A percentile compares a stretch with the other conserved stretches of the same genome.
phyloP scores from a whole-genome alignment of 495 filamentous ascomycete species.

The Gamarada debralockiae region DNA sequence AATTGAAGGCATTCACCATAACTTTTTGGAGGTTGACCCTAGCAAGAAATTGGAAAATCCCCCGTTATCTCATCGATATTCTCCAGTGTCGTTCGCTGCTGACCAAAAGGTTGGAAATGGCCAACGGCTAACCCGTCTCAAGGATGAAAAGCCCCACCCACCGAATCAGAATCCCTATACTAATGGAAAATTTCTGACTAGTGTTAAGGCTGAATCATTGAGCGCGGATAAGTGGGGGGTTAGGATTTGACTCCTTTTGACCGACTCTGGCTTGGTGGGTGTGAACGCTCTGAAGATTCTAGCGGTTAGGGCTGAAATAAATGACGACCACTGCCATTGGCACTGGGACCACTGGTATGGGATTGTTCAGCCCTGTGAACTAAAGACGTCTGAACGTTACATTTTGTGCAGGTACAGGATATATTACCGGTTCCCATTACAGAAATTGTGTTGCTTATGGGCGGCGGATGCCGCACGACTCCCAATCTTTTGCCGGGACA shows the following conservation, averaged over 20 bases:
- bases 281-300: neutral
- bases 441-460: neutral
- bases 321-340: neutral
- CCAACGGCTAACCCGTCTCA: neutral
- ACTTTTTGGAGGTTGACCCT: neutral
- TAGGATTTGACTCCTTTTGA: neutral
- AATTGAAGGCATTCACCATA: neutral
- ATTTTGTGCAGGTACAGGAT: neutral
- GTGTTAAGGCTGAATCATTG: neutral
- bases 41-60: neutral
- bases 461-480: neutral
- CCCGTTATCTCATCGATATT: neutral
- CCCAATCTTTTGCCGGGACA: neutral
- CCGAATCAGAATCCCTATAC: neutral
- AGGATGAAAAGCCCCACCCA: neutral
- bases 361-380: too few relatives aligned
- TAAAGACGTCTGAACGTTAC: neutral
- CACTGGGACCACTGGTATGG: too few relatives aligned
- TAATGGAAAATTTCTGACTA: neutral
- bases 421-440: too few relatives aligned
- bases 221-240: neutral
- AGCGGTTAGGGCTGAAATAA: neutral
- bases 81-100: neutral
- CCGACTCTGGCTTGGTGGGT: neutral
- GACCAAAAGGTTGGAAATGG: neutral